A percentile compares a stretch with the other conserved stretches of the same genome.
Evolutionary conservation across 306 rosid genomes (phyloP).

Genomic region (Cyclanthera cordifolia): DNA sequence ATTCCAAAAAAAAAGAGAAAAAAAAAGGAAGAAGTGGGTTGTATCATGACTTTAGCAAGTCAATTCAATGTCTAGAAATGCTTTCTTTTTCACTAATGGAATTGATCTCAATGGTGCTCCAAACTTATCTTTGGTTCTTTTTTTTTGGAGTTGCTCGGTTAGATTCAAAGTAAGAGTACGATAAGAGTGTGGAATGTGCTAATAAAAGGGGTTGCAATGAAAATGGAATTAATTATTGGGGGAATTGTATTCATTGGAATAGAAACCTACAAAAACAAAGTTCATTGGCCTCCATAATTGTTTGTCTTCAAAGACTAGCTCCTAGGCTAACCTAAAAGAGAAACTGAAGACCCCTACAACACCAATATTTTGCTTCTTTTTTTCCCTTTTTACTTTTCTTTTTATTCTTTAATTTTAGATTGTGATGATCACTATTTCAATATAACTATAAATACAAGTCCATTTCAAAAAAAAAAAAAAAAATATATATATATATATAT

Average conservation of each 20-base stretch:
- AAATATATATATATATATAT: no score
- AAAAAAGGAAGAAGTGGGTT: slow-evolving; percentile 4
- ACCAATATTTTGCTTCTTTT: background rate
- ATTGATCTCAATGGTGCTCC: slow-evolving; percentile 1
- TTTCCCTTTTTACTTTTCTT: background rate
- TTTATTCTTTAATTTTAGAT: no score
- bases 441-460: no score
- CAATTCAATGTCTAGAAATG: background rate
- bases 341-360: slow-evolving; percentile 5
- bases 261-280: background rate
- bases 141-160: background rate
- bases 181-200: background rate
- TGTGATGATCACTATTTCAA: no score
- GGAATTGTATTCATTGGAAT: slow-evolving; percentile 5
- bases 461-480: no score
- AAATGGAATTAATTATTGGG: slow-evolving; percentile 9
- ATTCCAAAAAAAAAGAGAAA: no score
- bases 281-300: slow-evolving; percentile 4
- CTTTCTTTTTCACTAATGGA: background rate
- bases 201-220: background rate
- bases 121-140: background rate
- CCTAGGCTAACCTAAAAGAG: background rate
- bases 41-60: slow-evolving; percentile 2
- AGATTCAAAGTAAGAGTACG: background rate
- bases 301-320: background rate